Evolutionary conservation across 2,329 filamentous ascomycete species (phyloP), one percentile per base, ranked within the genome.

Genomic region (Pseudopithomyces chartarum): DNA sequence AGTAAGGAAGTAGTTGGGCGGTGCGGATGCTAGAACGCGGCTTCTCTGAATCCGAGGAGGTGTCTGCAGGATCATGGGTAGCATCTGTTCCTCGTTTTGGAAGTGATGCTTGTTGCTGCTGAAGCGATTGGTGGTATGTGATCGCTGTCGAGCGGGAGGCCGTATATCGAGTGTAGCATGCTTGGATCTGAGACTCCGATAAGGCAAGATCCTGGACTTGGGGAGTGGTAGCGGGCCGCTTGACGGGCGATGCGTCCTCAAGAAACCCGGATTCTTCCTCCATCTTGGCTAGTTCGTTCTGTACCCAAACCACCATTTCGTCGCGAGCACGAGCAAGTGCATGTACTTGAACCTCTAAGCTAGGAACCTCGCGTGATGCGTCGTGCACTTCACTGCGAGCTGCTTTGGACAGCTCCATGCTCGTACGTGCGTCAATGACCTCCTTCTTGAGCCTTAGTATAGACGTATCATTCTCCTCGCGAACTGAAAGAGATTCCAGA

Each of bases 251-350:
- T 10, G 67, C 64, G 56, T 74, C 67, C 49, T 75, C 73, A 5
- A 73, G 60, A 11, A 73, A 68, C 1, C 71, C 63, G 2, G 67
- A 71, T 20, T 76, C 73, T 58, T 77, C 75, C 34, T 71, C 68
- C 57, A 78, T 61, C 59, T 77, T 79, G 17, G 78, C 73, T 44
- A 84, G 62, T 42, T 81, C 80, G 39, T 76, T 75, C 62, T 84
- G 81, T 6, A 84, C 75, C 82, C 82, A 84, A 43, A 77, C 72
- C 5, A 83, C 76, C 42, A 84, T 69, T 56, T 82, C 80, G 55
- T 82, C 76, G 43, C 81, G 76, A 12, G 80, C 81, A 36, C 70
- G 69, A 49, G 79, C 72, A 23, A 84, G 67, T 3, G 79, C 80
- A 46, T 61, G 58, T 0, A 77, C 68, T 56, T 76, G 72, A n/a